phyloP scores from a whole-genome alignment of 1,284 basidiomycete species.

The Papiliotrema terrestris region DNA sequence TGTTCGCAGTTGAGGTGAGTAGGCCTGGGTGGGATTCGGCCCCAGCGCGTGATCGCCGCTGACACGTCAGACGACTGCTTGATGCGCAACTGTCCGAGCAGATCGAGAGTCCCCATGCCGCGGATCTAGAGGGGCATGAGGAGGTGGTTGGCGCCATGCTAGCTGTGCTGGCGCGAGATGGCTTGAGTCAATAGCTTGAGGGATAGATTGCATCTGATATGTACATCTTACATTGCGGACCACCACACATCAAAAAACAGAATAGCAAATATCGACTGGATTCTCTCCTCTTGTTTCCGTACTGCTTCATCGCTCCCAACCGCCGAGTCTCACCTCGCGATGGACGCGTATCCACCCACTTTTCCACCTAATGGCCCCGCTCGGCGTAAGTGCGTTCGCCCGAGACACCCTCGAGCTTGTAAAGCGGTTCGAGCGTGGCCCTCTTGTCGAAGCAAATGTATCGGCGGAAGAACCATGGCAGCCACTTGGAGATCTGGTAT shows the following conservation, averaged over 20 bases:
- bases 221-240: no score
- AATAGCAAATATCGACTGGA: no score
- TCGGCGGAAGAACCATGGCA: slow-evolving; percentile 19
- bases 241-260: no score
- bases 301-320: no score
- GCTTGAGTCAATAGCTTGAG: slow-evolving; percentile 21
- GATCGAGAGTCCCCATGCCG: slow-evolving; percentile 49
- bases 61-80: slow-evolving; percentile 54
- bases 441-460: slow-evolving; percentile 1
- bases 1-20: slow-evolving; percentile 73
- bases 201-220: no score
- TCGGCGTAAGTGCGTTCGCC: neutral
- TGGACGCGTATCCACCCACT: no score
- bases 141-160: slow-evolving; percentile 67
- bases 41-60: neutral
- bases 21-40: neutral
- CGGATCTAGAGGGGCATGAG: slow-evolving; percentile 56
- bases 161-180: slow-evolving; percentile 57
- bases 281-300: no score
- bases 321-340: no score
- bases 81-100: slow-evolving; percentile 63
- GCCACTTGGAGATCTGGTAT: slow-evolving; percentile 25
- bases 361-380: neutral
- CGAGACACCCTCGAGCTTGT: slow-evolving; percentile 1
- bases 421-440: slow-evolving; percentile 1